These are phyloP conservation scores for Alternaria ventricosa DNA, from an alignment of 2,329 filamentous ascomycete species.

Conservation along the genomic window DNA sequence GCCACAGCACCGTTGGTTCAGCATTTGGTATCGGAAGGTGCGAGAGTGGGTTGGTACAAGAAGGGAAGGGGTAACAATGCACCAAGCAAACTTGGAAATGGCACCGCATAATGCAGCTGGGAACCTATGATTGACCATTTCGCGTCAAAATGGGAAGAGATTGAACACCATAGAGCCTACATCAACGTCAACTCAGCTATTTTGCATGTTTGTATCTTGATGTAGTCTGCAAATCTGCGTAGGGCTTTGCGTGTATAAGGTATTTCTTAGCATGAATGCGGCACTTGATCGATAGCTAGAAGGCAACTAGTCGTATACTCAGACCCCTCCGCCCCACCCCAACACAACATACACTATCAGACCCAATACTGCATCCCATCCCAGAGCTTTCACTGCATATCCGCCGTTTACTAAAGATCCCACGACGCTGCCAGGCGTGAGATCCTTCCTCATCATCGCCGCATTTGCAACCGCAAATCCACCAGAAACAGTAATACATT, in stretches of 20 bases:
- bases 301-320: not conserved
- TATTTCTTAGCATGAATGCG: not conserved
- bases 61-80: not conserved
- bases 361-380: slow-evolving; percentile 35
- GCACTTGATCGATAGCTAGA: not conserved
- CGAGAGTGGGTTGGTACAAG: not conserved
- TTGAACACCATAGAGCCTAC: not conserved
- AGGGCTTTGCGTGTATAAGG: not conserved
- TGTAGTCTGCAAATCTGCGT: not conserved
- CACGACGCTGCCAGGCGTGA: slow-evolving; percentile 9
- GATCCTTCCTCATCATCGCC: slow-evolving; percentile 24
- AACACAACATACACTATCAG: slow-evolving; percentile 21
- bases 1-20: not conserved
- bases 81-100: not conserved
- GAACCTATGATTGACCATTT: not conserved
- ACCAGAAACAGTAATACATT: slow-evolving; percentile 29
- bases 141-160: not conserved
- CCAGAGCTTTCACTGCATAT: slow-evolving; percentile 32
- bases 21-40: not conserved
- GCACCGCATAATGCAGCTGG: not conserved
- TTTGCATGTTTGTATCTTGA: not conserved
- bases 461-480: slow-evolving; percentile 35
- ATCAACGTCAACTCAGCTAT: not conserved
- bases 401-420: slow-evolving; percentile 15
- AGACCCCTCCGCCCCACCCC: slow-evolving; percentile 37